Percentiles rank a stretch among this genome's conserved stretches.
Evolutionary conservation across 1,284 basidiomycete genomes (phyloP).

Genomic region (Moesziomyces aphidis): DNA sequence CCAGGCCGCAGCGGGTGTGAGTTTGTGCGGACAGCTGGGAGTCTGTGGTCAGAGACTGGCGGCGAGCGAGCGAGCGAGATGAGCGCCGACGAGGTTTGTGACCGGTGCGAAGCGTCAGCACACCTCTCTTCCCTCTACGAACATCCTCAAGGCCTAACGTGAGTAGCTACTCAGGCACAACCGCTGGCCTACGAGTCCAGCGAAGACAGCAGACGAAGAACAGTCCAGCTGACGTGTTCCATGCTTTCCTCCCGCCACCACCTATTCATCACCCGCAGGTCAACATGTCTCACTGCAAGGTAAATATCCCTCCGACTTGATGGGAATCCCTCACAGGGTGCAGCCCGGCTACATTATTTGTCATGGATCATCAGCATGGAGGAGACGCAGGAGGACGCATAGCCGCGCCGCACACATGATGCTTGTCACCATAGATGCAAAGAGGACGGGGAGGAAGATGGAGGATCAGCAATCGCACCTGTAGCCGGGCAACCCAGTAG

Average conservation of each 20-base stretch:
- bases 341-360: constrained; percentile 21
- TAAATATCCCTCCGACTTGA: constrained; percentile 43
- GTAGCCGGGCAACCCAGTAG: constrained; percentile 37
- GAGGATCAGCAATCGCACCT: constrained; percentile 26
- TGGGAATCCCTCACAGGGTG: constrained; percentile 7
- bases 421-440: background rate
- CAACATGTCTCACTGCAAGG: constrained; percentile 60
- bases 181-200: background rate
- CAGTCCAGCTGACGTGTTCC: constrained; percentile 10
- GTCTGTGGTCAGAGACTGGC: too few relatives aligned
- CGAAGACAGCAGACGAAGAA: background rate
- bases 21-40: background rate
- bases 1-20: too few relatives aligned
- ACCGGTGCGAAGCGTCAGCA: constrained; percentile 4
- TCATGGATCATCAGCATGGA: constrained; percentile 2
- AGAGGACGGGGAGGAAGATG: constrained; percentile 2
- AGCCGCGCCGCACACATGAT: too few relatives aligned
- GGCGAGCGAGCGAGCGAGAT: background rate
- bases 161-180: constrained; percentile 13
- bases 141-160: constrained; percentile 48
- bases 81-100: constrained; percentile 16
- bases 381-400: background rate
- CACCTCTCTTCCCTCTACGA: constrained; percentile 36
- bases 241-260: constrained; percentile 14
- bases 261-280: constrained; percentile 33